These are phyloP conservation scores for Rhododendron mucronatum DNA, from an alignment of 148 eudicot species.

Conservation along the genomic window DNA sequence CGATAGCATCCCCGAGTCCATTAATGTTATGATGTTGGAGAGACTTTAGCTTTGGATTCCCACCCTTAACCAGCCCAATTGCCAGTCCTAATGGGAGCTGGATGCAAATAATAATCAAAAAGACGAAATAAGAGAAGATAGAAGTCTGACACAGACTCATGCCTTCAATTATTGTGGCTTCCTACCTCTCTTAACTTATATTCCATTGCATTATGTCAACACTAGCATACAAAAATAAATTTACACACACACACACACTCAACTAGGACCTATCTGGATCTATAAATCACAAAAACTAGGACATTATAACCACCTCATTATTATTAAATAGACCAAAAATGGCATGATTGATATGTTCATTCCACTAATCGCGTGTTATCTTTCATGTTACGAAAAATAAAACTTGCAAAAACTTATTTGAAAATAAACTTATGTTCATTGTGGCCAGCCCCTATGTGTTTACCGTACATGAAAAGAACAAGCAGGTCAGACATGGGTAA, in stretches of 20 bases:
- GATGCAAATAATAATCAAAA: not conserved
- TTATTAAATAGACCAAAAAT: not conserved
- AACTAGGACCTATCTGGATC: not conserved
- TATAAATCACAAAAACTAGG: not conserved
- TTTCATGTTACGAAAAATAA: not conserved
- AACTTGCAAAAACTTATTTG: not conserved
- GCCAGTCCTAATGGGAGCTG: not conserved
- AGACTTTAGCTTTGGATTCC: slow-evolving; percentile 8
- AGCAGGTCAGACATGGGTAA: not conserved
- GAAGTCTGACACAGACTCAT: slow-evolving; percentile 6
- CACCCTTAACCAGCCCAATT: not conserved
- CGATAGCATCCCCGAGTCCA: too few relatives aligned
- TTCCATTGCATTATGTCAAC: not conserved
- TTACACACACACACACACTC: not conserved
- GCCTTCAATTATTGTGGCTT: slow-evolving; percentile 9
- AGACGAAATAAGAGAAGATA: slow-evolving; percentile 2
- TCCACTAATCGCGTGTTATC: not conserved
- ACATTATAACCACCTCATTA: not conserved
- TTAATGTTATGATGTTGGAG: not conserved
- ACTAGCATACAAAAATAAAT: not conserved
- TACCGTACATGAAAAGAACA: not conserved
- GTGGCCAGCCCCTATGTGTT: not conserved
- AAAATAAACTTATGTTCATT: not conserved
- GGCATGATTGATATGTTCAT: not conserved
- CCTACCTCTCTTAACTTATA: not conserved